Percentiles rank a stretch among this genome's conserved stretches.
These are phyloP conservation scores for Ilyonectria mors-panacis DNA, from an alignment of 2,329 filamentous ascomycete species.

Conservation along the genomic window DNA sequence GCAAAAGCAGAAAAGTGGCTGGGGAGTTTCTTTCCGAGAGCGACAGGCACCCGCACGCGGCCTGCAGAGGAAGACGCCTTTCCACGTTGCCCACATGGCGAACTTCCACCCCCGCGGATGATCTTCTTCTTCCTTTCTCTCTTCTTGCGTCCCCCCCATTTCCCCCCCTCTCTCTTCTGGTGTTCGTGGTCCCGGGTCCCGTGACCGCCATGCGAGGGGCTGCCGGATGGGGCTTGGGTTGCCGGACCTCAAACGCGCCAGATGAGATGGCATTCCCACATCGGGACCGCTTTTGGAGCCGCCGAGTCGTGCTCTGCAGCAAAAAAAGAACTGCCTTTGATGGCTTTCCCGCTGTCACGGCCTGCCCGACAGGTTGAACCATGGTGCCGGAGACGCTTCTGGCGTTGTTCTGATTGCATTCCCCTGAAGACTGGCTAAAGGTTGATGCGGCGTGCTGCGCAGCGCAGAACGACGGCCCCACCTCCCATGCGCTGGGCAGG, in stretches of 20 bases:
- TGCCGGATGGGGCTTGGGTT: constrained; percentile 13
- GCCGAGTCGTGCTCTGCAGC: constrained; percentile 9
- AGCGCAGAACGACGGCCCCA: constrained; percentile 10
- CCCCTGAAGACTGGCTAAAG: neutral
- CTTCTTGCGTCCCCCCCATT: constrained; percentile 5
- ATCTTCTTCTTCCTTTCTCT: constrained; percentile 3
- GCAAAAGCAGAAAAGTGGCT: constrained; percentile 6
- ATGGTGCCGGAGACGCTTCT: constrained; percentile 2
- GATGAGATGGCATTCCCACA: constrained; percentile 21
- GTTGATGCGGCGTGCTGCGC: constrained; percentile 1
- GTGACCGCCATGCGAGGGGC: neutral
- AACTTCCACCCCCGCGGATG: constrained; percentile 11
- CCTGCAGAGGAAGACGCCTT: constrained; percentile 12
- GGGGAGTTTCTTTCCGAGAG: neutral
- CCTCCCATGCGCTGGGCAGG: constrained; percentile 3
- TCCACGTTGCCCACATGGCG: constrained; percentile 24
- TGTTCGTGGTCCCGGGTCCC: neutral
- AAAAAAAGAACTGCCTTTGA: constrained; percentile 12
- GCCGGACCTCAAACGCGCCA: constrained; percentile 12
- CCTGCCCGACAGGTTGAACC: constrained; percentile 10
- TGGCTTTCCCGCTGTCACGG: constrained; percentile 19
- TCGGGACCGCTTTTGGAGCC: constrained; percentile 6
- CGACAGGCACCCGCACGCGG: constrained; percentile 18
- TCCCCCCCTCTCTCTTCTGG: constrained; percentile 1
- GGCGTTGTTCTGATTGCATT: neutral